Percentiles rank a stretch among this genome's conserved stretches.
Conservation (phyloP, 208 protist species). For the Endotrypanum monterogeii region DNA sequence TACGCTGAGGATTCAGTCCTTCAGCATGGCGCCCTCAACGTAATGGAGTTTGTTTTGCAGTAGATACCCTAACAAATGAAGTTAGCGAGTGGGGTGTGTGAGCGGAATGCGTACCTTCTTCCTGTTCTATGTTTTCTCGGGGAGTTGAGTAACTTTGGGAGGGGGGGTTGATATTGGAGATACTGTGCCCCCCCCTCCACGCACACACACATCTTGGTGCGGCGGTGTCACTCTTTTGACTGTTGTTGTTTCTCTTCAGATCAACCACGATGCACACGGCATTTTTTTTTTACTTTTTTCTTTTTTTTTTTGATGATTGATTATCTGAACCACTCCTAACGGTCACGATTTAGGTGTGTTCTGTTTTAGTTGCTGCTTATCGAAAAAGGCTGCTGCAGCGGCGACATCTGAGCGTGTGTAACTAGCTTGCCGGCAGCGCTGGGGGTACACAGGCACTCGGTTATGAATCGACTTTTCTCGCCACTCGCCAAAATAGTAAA, state of each 20-base stretch:
- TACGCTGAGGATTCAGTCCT: slow-evolving; percentile 43
- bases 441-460: neutral
- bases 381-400: neutral
- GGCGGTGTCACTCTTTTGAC: neutral
- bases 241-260: neutral
- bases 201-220: too few relatives aligned
- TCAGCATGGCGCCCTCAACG: slow-evolving; percentile 32
- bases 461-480: neutral
- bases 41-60: slow-evolving; percentile 26
- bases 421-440: neutral
- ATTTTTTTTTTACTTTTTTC: neutral
- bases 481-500: too few relatives aligned
- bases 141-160: too few relatives aligned
- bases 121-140: too few relatives aligned
- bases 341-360: neutral
- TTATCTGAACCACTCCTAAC: neutral
- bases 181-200: too few relatives aligned
- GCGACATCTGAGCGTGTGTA: neutral
- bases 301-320: neutral
- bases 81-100: too few relatives aligned
- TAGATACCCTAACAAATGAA: neutral
- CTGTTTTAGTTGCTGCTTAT: neutral
- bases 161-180: too few relatives aligned
- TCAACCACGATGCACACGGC: too few relatives aligned
- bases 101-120: too few relatives aligned